phyloP scores from a whole-genome alignment of 495 filamentous ascomycete species.

The Neurospora intermedia region DNA sequence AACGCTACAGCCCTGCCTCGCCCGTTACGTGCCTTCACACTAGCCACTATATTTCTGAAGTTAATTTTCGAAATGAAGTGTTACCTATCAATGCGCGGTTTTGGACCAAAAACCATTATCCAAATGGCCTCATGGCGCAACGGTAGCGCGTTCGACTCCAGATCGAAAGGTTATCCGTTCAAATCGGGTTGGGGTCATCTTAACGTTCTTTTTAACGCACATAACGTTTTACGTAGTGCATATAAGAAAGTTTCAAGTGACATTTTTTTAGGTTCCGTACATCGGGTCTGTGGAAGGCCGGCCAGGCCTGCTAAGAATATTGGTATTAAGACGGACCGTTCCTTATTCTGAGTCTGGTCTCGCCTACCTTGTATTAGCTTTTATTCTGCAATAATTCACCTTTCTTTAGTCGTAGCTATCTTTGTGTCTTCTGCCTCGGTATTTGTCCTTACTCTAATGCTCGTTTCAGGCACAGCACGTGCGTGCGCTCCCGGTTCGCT shows the following conservation, averaged over 20 bases:
- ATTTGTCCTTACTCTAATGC: background rate
- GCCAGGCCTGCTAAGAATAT: background rate
- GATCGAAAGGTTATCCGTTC: no score
- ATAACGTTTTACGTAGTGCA: background rate
- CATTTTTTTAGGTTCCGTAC: background rate
- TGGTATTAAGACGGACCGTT: background rate
- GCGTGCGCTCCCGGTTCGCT: background rate
- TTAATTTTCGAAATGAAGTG: no score
- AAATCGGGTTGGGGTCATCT: background rate
- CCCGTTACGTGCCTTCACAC: no score
- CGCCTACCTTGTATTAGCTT: background rate
- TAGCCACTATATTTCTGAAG: no score
- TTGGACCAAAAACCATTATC: no score
- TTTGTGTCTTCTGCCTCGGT: background rate
- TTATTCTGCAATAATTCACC: background rate
- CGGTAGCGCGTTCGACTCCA: slow-evolving; percentile 32
- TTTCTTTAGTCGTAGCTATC: background rate
- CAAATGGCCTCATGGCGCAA: slow-evolving; percentile 18
- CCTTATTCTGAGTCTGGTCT: background rate
- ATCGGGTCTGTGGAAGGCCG: background rate
- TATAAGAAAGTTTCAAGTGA: background rate
- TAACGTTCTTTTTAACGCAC: no score
- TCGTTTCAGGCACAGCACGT: background rate
- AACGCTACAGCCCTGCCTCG: no score
- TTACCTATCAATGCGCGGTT: no score